Conservation (phyloP, 768 basidiomycete species). For the Mycena kentingensis region DNA sequence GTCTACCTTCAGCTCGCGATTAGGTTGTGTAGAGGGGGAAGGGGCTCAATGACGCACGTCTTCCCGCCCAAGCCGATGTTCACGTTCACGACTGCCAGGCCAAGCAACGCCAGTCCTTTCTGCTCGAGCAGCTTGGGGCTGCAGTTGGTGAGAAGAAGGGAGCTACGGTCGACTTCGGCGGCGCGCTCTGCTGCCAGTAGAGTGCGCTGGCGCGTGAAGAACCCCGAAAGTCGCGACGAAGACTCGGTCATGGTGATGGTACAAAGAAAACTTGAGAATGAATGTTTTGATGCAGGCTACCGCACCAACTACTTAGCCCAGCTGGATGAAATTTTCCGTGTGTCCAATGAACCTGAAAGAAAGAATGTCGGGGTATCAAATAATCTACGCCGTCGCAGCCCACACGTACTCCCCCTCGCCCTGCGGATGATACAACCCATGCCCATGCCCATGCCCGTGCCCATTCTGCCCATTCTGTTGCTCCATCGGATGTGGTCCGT, state of each 20-base stretch:
- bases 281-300: too few relatives aligned
- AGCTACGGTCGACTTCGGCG: constrained; percentile 82
- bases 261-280: too few relatives aligned
- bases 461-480: too few relatives aligned
- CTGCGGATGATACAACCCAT: too few relatives aligned
- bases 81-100: constrained; percentile 70
- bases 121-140: constrained; percentile 84
- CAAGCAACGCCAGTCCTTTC: constrained; percentile 78
- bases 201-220: constrained; percentile 65
- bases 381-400: too few relatives aligned
- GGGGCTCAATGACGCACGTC: constrained; percentile 55
- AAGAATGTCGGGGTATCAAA: too few relatives aligned
- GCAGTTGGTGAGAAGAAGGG: constrained; percentile 80
- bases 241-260: not conserved
- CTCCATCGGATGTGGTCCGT: too few relatives aligned
- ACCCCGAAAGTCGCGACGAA: constrained; percentile 47
- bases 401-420: too few relatives aligned
- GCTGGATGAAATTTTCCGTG: too few relatives aligned
- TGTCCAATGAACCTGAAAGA: too few relatives aligned
- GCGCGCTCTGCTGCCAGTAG: constrained; percentile 74
- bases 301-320: too few relatives aligned
- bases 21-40: constrained; percentile 1
- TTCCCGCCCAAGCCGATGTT: constrained; percentile 90
- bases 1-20: constrained; percentile 45
- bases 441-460: too few relatives aligned